phyloP scores from a whole-genome alignment of 306 rosid genomes.

The Cyclanthera cordifolia region DNA sequence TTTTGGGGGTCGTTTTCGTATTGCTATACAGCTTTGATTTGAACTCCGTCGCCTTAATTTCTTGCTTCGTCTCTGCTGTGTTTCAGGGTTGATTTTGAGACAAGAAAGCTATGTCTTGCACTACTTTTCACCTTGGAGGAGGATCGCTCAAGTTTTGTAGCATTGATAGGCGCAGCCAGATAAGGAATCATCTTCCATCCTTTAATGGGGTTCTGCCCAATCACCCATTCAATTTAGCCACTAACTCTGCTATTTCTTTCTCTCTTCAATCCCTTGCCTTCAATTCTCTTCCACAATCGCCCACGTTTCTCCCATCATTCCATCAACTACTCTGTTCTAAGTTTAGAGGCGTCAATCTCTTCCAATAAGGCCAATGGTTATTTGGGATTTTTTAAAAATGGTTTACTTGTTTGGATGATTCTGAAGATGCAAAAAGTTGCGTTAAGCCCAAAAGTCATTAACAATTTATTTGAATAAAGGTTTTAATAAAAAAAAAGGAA shows the following conservation, averaged over 20 bases:
- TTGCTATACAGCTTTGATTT: neutral
- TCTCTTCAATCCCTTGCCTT: neutral
- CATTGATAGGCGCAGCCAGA: neutral
- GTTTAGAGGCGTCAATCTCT: constrained; percentile 4
- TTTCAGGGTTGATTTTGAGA: constrained; percentile 4
- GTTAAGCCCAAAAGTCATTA: no score
- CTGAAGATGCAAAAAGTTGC: no score
- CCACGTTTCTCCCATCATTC: neutral
- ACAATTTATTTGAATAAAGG: no score
- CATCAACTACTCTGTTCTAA: constrained; percentile 5
- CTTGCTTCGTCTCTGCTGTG: neutral
- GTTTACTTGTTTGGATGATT: neutral
- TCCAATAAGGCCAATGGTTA: neutral
- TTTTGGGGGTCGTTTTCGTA: constrained; percentile 2
- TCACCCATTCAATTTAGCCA: neutral
- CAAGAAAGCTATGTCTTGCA: constrained; percentile 12
- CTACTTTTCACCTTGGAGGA: constrained; percentile 9
- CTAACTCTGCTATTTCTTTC: no score
- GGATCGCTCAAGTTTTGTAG: constrained; percentile 10
- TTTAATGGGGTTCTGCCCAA: neutral
- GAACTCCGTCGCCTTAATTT: neutral
- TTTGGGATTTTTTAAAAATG: neutral
- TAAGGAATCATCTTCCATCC: constrained; percentile 4
- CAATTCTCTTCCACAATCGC: neutral
- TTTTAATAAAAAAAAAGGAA: no score